Evolutionary conservation across 805 yeast species (phyloP).

Genomic region (Ogataea salicorniae): DNA sequence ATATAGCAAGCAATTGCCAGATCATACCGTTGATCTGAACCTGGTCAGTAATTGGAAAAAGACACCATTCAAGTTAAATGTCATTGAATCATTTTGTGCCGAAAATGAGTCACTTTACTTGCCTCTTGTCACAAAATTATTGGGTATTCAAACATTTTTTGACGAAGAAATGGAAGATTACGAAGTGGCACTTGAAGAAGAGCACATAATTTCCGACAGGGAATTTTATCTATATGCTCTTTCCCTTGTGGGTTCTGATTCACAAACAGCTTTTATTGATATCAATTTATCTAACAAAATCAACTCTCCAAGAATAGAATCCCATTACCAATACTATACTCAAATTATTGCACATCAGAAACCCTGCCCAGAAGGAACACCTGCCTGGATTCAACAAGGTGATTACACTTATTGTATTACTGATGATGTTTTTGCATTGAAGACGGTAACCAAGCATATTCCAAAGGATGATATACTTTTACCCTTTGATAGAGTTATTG

Average conservation of each 20-base stretch:
- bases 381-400: constrained; percentile 50
- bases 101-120: constrained; percentile 34
- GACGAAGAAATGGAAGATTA: constrained; percentile 28
- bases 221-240: constrained; percentile 22
- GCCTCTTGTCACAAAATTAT: constrained; percentile 27
- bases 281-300: constrained; percentile 43
- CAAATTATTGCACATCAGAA: constrained; percentile 27
- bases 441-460: constrained; percentile 39
- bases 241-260: constrained; percentile 8
- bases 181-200: constrained; percentile 23
- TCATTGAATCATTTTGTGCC: constrained; percentile 36
- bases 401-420: constrained; percentile 52
- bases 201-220: constrained; percentile 18
- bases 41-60: constrained; percentile 36
- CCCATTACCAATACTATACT: constrained; percentile 54
- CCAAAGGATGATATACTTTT: constrained; percentile 15
- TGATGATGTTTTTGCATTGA: constrained; percentile 75
- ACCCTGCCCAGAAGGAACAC: constrained; percentile 21
- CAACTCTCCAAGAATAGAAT: constrained; percentile 56
- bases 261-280: constrained; percentile 28
- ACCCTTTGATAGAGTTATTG: constrained; percentile 64
- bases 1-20: constrained; percentile 2
- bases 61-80: constrained; percentile 38
- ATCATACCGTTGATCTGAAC: constrained; percentile 24
- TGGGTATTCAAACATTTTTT: constrained; percentile 21